Conservation (phyloP, 1,139 yeast species). For the Geotrichum histeridarum region DNA sequence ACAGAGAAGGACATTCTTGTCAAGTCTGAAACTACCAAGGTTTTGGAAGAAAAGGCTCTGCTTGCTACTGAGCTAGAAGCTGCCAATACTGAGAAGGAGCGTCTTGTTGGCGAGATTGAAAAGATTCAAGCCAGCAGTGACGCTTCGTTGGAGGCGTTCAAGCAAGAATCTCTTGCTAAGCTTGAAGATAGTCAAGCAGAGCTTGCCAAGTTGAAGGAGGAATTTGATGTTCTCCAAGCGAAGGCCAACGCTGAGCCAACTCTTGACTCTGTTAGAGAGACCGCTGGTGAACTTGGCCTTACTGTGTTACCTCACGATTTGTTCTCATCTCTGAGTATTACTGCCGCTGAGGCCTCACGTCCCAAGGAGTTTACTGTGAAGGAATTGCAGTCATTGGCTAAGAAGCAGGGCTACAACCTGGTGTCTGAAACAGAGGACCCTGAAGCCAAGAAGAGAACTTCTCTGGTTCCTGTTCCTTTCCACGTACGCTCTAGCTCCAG, state of each 20-base stretch:
- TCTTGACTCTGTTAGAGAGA: conserved; percentile 15
- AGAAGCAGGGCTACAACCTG: conserved; percentile 16
- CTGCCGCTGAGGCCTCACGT: conserved; percentile 13
- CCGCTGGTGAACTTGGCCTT: conserved; percentile 13
- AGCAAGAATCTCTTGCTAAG: background rate
- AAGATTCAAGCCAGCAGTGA: conserved; percentile 1
- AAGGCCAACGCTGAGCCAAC: conserved; percentile 11
- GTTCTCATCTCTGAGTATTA: conserved; percentile 14
- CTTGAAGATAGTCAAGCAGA: conserved; percentile 5
- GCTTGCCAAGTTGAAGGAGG: conserved; percentile 6
- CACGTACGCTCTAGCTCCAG: conserved; percentile 6
- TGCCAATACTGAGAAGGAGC: background rate
- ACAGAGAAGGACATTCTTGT: too few relatives aligned
- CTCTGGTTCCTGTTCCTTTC: conserved; percentile 20
- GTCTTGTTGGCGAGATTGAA: conserved; percentile 1
- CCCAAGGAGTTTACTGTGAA: conserved; percentile 12
- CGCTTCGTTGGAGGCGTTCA: background rate
- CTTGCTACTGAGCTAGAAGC: background rate
- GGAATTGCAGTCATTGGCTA: conserved; percentile 10
- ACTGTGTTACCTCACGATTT: conserved; percentile 18
- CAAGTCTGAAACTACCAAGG: background rate
- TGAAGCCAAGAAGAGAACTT: conserved; percentile 12
- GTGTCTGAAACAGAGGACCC: conserved; percentile 20
- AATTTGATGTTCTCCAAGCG: conserved; percentile 7
- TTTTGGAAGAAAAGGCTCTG: background rate